These are phyloP conservation scores for Suhomyces choctaworum DNA, from an alignment of 1,139 yeast species.

Conservation along the genomic window DNA sequence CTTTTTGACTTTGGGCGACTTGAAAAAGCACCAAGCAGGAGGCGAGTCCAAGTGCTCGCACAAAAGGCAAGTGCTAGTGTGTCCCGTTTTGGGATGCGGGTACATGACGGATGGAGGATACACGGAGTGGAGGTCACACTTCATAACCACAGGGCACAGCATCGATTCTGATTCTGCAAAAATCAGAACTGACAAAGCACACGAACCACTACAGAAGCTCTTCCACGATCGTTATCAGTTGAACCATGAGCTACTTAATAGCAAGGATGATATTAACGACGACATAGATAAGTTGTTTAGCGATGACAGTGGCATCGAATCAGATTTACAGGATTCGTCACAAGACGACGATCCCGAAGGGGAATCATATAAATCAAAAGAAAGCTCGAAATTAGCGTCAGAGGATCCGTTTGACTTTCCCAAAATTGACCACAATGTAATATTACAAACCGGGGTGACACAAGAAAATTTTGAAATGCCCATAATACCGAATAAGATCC, in stretches of 20 bases:
- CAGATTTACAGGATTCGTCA: slow-evolving; percentile 4
- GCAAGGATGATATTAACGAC: slow-evolving; percentile 1
- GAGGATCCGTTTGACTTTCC: slow-evolving; percentile 8
- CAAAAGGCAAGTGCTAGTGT: slow-evolving; percentile 34
- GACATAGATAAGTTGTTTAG: slow-evolving; percentile 22
- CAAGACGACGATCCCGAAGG: not conserved
- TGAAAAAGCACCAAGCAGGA: slow-evolving; percentile 23
- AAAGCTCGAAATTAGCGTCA: not conserved
- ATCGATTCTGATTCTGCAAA: slow-evolving; percentile 13
- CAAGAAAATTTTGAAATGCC: too few species aligned
- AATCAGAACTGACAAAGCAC: not conserved
- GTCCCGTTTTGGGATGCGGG: slow-evolving; percentile 47
- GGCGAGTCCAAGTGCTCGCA: slow-evolving; percentile 26
- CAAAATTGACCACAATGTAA: slow-evolving; percentile 4
- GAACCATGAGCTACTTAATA: not conserved
- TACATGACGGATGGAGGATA: slow-evolving; percentile 42
- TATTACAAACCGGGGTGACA: too few species aligned
- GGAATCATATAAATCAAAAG: not conserved
- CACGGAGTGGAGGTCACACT: slow-evolving; percentile 34
- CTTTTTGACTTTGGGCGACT: slow-evolving; percentile 20
- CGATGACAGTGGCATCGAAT: slow-evolving; percentile 11
- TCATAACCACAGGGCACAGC: slow-evolving; percentile 25
- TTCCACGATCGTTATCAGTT: slow-evolving; percentile 6
- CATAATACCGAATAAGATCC: not conserved
- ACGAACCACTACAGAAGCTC: not conserved